Conservation (phyloP, 495 filamentous ascomycete species). For the Chaetomium cochliodes region DNA sequence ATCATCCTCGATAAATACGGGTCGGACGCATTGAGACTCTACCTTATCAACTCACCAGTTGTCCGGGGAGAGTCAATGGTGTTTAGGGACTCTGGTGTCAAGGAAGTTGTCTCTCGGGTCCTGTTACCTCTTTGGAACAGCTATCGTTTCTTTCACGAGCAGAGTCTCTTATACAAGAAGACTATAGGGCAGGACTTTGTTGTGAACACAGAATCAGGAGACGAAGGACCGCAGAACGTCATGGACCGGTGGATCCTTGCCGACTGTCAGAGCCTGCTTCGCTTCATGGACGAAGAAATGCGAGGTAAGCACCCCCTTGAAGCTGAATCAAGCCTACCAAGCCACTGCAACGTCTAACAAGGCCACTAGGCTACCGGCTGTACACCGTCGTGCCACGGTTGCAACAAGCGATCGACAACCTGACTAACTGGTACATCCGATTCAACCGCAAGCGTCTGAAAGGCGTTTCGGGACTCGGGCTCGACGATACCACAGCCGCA, state of each 20-base stretch:
- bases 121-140: constrained; percentile 12
- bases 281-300: constrained; percentile 12
- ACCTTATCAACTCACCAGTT: constrained; percentile 1
- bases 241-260: constrained; percentile 10
- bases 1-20: constrained; percentile 5
- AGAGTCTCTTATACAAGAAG: constrained; percentile 6
- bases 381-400: constrained; percentile 8
- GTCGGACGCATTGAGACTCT: constrained; percentile 5
- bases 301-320: not conserved
- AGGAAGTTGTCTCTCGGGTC: constrained; percentile 1
- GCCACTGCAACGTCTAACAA: not conserved
- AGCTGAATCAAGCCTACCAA: not conserved
- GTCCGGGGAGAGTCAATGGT: not conserved
- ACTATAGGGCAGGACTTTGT: not conserved
- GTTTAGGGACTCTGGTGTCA: constrained; percentile 3
- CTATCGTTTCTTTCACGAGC: constrained; percentile 8
- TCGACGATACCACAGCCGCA: constrained; percentile 78
- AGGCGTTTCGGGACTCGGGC: not conserved
- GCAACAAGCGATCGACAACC: constrained; percentile 4
- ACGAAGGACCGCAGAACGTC: not conserved
- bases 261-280: constrained; percentile 10
- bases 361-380: not conserved
- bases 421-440: constrained; percentile 15
- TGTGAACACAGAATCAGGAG: not conserved
- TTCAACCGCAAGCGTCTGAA: constrained; percentile 15